Conservation (phyloP, 2,329 filamentous ascomycete genomes). For the Rhynchosporium graminicola region DNA sequence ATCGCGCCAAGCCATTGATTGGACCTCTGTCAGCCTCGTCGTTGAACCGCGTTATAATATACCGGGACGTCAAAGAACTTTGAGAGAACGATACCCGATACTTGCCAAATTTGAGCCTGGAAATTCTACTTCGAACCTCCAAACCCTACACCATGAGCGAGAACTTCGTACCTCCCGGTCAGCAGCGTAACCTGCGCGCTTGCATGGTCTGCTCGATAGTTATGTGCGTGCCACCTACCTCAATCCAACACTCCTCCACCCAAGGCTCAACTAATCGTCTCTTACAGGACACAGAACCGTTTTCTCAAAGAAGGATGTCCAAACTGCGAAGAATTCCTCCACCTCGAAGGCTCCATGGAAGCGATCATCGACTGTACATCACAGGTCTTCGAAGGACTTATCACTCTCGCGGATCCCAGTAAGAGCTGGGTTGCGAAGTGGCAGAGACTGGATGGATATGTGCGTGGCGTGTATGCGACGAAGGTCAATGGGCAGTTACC, state of each 20-base stretch:
- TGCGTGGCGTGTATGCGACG: constrained; percentile 86
- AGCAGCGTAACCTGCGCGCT: constrained; percentile 85
- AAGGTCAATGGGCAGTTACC: constrained; percentile 85
- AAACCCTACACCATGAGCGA: constrained; percentile 42
- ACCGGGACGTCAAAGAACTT: background rate
- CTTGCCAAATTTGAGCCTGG: background rate
- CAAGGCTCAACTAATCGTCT: constrained; percentile 19
- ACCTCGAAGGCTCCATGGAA: constrained; percentile 76
- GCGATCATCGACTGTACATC: constrained; percentile 91
- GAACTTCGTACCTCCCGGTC: constrained; percentile 70
- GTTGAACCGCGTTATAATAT: background rate
- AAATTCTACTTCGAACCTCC: background rate
- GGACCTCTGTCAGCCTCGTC: constrained; percentile 1
- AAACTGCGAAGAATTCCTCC: constrained; percentile 93
- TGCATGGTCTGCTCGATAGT: constrained; percentile 99
- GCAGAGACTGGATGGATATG: constrained; percentile 87
- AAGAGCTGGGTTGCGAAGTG: constrained; percentile 95
- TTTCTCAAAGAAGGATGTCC: constrained; percentile 89
- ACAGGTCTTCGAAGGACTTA: constrained; percentile 91
- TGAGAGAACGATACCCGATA: background rate
- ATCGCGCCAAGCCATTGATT: background rate
- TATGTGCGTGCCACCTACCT: constrained; percentile 61
- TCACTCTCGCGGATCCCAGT: constrained; percentile 79
- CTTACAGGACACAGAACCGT: constrained; percentile 53
- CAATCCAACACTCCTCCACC: constrained; percentile 16